These are phyloP conservation scores for Penicillium oxalicum DNA, from an alignment of 2,329 filamentous ascomycete genomes.

Conservation along the genomic window DNA sequence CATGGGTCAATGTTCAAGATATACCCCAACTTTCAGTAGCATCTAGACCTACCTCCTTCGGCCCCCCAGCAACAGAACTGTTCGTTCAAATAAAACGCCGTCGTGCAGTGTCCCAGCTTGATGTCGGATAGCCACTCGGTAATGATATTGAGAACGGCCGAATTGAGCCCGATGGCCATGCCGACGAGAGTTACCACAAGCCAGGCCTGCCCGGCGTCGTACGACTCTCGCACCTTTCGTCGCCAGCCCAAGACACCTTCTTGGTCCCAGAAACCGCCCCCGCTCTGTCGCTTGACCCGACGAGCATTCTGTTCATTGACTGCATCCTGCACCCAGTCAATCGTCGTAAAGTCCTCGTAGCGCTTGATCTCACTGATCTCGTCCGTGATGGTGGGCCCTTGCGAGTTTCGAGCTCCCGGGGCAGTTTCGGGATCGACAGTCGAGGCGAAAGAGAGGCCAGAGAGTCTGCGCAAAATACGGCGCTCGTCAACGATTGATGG, in stretches of 20 bases:
- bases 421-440: slow-evolving; percentile 50
- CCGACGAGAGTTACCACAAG: slow-evolving; percentile 92
- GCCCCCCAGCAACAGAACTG: slow-evolving; percentile 97
- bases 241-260: slow-evolving; percentile 69
- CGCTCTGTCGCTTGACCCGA: slow-evolving; percentile 66
- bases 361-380: slow-evolving; percentile 97
- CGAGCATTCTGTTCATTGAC: slow-evolving; percentile 80
- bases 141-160: slow-evolving; percentile 86
- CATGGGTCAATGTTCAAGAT: background rate
- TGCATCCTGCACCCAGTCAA: slow-evolving; percentile 97
- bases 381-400: slow-evolving; percentile 71
- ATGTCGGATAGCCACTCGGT: slow-evolving; percentile 96
- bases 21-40: background rate
- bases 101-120: slow-evolving; percentile 92
- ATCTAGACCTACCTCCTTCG: slow-evolving; percentile 58
- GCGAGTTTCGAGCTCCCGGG: slow-evolving; percentile 47
- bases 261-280: slow-evolving; percentile 65
- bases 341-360: slow-evolving; percentile 96
- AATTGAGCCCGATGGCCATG: slow-evolving; percentile 86
- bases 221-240: slow-evolving; percentile 73
- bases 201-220: slow-evolving; percentile 96
- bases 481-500: slow-evolving; percentile 29
- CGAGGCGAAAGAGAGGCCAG: slow-evolving; percentile 49
- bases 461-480: slow-evolving; percentile 39
- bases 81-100: slow-evolving; percentile 94